These are phyloP conservation scores for Globisporangium nodosum DNA, from an alignment of 352 stramenopile genomes.

Conservation along the genomic window DNA sequence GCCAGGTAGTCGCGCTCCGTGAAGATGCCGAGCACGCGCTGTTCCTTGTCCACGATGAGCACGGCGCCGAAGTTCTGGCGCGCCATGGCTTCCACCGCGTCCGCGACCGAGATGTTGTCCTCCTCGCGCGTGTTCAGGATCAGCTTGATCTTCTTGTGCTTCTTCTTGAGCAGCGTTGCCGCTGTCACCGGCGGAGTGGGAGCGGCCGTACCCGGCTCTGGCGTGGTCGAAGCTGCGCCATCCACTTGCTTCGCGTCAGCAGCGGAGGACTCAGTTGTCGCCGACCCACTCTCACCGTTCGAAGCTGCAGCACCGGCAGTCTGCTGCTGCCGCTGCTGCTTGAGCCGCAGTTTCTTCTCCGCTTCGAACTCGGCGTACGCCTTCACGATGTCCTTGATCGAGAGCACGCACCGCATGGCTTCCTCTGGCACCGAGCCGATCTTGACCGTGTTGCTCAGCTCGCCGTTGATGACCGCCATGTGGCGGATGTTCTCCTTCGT, in stretches of 20 bases:
- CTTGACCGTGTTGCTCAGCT: constrained; percentile 67
- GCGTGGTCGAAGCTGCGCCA: not conserved
- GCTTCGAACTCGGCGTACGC: constrained; percentile 64
- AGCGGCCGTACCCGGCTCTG: constrained; percentile 12
- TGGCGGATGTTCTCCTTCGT: constrained; percentile 85
- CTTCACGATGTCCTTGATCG: constrained; percentile 83
- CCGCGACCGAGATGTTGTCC: constrained; percentile 69
- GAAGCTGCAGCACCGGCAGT: not conserved
- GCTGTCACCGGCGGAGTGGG: constrained; percentile 31
- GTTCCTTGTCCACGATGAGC: constrained; percentile 78
- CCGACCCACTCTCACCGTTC: not conserved
- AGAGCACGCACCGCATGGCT: constrained; percentile 81
- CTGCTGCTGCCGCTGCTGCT: constrained; percentile 4
- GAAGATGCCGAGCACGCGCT: constrained; percentile 79
- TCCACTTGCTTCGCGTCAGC: not conserved
- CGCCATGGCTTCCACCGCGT: constrained; percentile 73
- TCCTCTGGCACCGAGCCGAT: constrained; percentile 73
- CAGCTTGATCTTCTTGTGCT: constrained; percentile 74
- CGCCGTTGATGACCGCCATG: constrained; percentile 74
- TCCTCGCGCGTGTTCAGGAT: constrained; percentile 79
- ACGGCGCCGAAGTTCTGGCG: constrained; percentile 79
- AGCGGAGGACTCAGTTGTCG: not conserved
- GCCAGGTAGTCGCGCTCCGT: constrained; percentile 82
- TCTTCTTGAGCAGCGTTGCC: constrained; percentile 73
- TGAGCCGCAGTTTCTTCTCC: constrained; percentile 30